These are phyloP conservation scores for Paxillus ammoniavirescens DNA, from an alignment of 768 basidiomycete species.

Conservation along the genomic window DNA sequence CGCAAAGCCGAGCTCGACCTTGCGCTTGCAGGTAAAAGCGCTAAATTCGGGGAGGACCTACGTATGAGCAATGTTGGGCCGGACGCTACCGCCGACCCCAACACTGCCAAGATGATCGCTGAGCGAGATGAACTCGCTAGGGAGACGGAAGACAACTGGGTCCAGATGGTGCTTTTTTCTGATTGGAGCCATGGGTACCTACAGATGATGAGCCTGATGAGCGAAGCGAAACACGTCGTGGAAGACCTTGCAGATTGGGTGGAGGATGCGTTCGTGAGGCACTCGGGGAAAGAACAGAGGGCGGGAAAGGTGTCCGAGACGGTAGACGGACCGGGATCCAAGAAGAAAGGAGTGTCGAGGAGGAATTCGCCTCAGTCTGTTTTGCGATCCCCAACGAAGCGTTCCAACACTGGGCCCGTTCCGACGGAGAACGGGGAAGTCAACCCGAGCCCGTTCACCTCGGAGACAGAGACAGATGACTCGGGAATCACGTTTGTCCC, in stretches of 20 bases:
- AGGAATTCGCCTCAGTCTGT: conserved; percentile 20
- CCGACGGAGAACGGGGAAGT: conserved; percentile 6
- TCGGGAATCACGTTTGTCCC: conserved; percentile 70
- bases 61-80: conserved; percentile 54
- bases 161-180: conserved; percentile 87
- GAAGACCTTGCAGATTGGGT: conserved; percentile 92
- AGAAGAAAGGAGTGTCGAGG: conserved; percentile 28
- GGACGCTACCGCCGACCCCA: conserved; percentile 26
- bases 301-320: conserved; percentile 16
- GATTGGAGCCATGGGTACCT: conserved; percentile 98
- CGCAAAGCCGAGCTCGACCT: conserved; percentile 73
- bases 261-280: conserved; percentile 61
- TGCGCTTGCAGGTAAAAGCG: conserved; percentile 57
- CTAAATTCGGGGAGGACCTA: conserved; percentile 58
- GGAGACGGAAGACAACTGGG: conserved; percentile 92
- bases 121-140: conserved; percentile 59
- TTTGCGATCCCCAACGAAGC: conserved; percentile 23
- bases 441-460: conserved; percentile 33
- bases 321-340: conserved; percentile 8
- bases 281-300: conserved; percentile 28
- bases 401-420: neutral
- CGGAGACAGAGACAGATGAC: conserved; percentile 70
- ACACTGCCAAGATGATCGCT: conserved; percentile 43
- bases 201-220: conserved; percentile 90
- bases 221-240: conserved; percentile 75